A percentile compares a stretch with the other conserved stretches of the same genome.
These are phyloP conservation scores for Phytophthora crassamura DNA, from an alignment of 352 stramenopile species.

Conservation along the genomic window DNA sequence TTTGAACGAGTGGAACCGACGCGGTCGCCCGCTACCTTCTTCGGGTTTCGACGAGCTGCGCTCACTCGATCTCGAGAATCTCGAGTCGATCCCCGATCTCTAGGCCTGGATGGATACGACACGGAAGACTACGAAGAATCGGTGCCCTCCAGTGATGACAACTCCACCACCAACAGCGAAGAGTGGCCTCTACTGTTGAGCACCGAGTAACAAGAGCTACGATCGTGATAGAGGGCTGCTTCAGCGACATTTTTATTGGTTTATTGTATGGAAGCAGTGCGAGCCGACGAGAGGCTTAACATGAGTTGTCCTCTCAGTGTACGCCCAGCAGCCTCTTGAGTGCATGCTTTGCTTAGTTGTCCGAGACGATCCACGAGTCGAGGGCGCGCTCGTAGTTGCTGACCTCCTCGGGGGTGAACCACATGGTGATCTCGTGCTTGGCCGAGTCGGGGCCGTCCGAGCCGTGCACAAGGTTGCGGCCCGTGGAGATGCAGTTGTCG, in stretches of 20 bases:
- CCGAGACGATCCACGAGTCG: conserved; percentile 88
- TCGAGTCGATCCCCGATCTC: conserved; percentile 10
- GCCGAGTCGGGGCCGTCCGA: conserved; percentile 92
- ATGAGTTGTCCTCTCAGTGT: background rate
- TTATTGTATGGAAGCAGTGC: conserved; percentile 36
- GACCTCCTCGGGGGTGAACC: conserved; percentile 93
- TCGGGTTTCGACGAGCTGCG: conserved; percentile 70
- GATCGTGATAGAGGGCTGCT: conserved; percentile 4
- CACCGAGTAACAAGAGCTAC: conserved; percentile 2
- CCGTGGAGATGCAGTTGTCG: conserved; percentile 93
- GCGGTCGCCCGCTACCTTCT: conserved; percentile 53
- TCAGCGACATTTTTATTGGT: conserved; percentile 33
- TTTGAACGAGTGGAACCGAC: conserved; percentile 58
- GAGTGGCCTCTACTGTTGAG: conserved; percentile 32
- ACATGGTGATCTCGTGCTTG: conserved; percentile 94
- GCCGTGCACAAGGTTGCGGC: conserved; percentile 94
- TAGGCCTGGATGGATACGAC: conserved; percentile 30
- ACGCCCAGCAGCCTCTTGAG: conserved; percentile 1
- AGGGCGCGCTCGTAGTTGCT: conserved; percentile 91
- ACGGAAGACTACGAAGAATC: conserved; percentile 36
- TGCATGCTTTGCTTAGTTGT: conserved; percentile 73
- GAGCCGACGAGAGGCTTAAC: conserved; percentile 2
- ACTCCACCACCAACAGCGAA: conserved; percentile 28
- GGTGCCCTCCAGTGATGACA: conserved; percentile 24
- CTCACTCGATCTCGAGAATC: conserved; percentile 38